A percentile compares a stretch with the other conserved stretches of the same genome.
These are phyloP conservation scores for Aspergillus sp. DNA, from an alignment of 2,329 filamentous ascomycete species.

Conservation along the genomic window DNA sequence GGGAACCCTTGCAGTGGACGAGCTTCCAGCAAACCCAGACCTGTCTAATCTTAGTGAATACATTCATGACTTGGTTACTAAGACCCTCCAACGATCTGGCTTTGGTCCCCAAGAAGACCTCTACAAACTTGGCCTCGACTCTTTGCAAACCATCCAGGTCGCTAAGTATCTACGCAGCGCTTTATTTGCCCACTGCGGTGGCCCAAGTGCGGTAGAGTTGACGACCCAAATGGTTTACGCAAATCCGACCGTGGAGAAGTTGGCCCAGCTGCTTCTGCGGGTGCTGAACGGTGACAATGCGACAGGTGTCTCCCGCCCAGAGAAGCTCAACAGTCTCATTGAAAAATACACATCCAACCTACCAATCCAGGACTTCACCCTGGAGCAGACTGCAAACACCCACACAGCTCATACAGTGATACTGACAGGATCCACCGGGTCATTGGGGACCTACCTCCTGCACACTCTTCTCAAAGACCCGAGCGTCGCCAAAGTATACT, in stretches of 20 bases:
- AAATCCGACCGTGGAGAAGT: neutral
- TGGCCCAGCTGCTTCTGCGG: neutral
- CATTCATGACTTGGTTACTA: neutral
- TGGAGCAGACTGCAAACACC: neutral
- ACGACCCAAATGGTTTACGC: neutral
- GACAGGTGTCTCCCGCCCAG: neutral
- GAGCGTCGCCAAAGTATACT: neutral
- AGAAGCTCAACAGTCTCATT: neutral
- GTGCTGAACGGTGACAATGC: neutral
- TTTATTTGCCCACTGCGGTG: neutral
- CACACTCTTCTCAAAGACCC: neutral
- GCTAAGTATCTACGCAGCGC: neutral
- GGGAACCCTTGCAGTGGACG: neutral
- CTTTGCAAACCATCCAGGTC: neutral
- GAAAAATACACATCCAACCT: neutral
- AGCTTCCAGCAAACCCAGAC: neutral
- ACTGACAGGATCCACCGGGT: neutral
- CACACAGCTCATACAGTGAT: neutral
- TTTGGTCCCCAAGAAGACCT: neutral
- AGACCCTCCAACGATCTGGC: neutral
- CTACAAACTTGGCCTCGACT: neutral
- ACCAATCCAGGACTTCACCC: neutral
- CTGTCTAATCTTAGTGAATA: neutral
- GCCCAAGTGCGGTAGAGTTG: neutral
- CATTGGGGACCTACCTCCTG: neutral